Evolutionary conservation across 2,329 filamentous ascomycete species (phyloP).

Genomic region (Aureobasidium sp.): DNA sequence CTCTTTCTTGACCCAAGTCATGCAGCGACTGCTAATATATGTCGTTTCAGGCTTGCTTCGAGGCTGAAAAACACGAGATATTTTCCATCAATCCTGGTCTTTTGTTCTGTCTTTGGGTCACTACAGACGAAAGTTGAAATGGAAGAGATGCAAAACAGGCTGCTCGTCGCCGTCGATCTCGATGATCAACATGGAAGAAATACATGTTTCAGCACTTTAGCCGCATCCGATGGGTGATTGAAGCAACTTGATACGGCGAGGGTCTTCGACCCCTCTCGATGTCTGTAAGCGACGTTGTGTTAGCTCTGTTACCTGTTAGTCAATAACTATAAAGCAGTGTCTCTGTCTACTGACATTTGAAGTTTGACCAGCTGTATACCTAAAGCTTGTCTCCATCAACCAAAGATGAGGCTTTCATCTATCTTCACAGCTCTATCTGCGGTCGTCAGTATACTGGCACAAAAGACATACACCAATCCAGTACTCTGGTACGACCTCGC

Average conservation of each 20-base stretch:
- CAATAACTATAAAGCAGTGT: background rate
- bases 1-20: background rate
- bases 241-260: background rate
- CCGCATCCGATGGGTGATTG: background rate
- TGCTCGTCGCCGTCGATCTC: background rate
- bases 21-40: constrained; percentile 4
- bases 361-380: background rate
- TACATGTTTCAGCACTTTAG: background rate
- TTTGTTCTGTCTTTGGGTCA: background rate
- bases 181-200: background rate
- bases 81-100: background rate
- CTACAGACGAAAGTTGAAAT: background rate
- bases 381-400: background rate
- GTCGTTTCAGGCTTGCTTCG: constrained; percentile 5
- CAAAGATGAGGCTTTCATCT: constrained; percentile 3
- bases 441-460: background rate
- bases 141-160: background rate
- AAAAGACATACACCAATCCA: constrained; percentile 40
- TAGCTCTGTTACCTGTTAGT: background rate
- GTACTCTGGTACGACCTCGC: constrained; percentile 51
- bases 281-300: background rate
- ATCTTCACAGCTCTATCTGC: constrained; percentile 4
- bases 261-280: background rate
- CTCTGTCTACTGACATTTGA: background rate
- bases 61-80: background rate